Percentiles rank a stretch among this genome's conserved stretches.
phyloP scores from a whole-genome alignment of 2,329 filamentous ascomycete species.

The Ramularia endophylla region DNA sequence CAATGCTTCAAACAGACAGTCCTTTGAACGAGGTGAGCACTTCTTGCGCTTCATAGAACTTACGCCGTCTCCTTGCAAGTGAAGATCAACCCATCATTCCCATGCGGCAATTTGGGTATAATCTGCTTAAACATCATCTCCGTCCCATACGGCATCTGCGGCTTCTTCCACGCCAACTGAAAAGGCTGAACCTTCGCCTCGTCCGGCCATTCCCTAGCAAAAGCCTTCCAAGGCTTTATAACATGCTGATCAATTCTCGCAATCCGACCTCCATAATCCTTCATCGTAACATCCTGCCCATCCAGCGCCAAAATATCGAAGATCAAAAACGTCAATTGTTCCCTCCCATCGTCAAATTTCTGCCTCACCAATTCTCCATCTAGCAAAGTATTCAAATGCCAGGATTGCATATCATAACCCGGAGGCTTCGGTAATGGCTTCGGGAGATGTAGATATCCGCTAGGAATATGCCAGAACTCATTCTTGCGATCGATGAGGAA shows the following conservation, averaged over 20 bases:
- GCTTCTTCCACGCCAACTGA: slow-evolving; percentile 77
- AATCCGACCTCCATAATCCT: slow-evolving; percentile 80
- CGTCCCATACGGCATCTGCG: slow-evolving; percentile 82
- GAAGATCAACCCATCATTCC: slow-evolving; percentile 96
- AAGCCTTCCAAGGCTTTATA: slow-evolving; percentile 21
- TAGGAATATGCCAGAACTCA: slow-evolving; percentile 82
- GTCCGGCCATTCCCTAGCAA: slow-evolving; percentile 58
- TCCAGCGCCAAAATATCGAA: slow-evolving; percentile 90
- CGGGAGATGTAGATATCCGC: slow-evolving; percentile 71
- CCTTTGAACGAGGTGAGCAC: too few species aligned
- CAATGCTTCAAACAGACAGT: too few species aligned
- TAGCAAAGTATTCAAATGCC: slow-evolving; percentile 74
- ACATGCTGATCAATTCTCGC: slow-evolving; percentile 63
- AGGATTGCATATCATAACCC: slow-evolving; percentile 46
- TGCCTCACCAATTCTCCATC: slow-evolving; percentile 94
- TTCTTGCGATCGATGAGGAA: slow-evolving; percentile 98
- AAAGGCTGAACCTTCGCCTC: slow-evolving; percentile 70
- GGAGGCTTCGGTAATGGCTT: slow-evolving; percentile 34
- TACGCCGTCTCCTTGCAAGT: slow-evolving; percentile 84
- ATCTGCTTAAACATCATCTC: slow-evolving; percentile 88
- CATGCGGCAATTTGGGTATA: slow-evolving; percentile 77
- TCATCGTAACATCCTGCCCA: slow-evolving; percentile 66
- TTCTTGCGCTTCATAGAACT: too few species aligned
- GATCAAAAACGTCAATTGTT: slow-evolving; percentile 76
- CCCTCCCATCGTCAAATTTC: slow-evolving; percentile 56